Evolutionary conservation across 352 stramenopile species (phyloP).

Genomic region (Globisporangium cylindrosporum): DNA sequence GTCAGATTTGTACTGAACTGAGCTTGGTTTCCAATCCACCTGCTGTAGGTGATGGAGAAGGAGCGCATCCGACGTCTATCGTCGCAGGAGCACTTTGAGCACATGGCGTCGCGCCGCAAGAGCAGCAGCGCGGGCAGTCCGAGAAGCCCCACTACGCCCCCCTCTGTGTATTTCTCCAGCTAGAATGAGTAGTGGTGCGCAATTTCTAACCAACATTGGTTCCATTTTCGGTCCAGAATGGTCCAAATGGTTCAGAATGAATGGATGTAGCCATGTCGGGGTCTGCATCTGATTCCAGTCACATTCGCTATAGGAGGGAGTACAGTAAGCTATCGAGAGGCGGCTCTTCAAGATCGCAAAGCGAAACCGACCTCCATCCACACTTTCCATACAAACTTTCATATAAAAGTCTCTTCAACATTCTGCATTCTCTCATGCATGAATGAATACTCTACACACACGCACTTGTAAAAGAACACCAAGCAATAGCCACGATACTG

Average conservation of each 20-base stretch:
- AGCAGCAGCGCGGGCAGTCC: background rate
- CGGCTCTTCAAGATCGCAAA: conserved; percentile 8
- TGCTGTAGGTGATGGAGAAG: conserved; percentile 42
- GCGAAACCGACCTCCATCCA: background rate
- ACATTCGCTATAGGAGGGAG: background rate
- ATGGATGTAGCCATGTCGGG: background rate
- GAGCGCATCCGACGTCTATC: conserved; percentile 60
- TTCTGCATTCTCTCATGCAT: too few species aligned
- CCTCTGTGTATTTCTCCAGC: background rate
- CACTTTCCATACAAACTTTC: background rate
- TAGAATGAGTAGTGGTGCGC: background rate
- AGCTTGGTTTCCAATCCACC: background rate
- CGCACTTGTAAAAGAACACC: background rate
- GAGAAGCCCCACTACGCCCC: background rate
- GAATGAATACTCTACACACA: background rate
- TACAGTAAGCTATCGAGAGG: background rate
- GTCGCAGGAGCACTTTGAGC: conserved; percentile 41
- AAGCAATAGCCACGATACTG: background rate
- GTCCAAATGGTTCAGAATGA: too few species aligned
- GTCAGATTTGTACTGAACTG: background rate
- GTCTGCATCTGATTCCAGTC: background rate
- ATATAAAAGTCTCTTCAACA: background rate
- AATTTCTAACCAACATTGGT: background rate
- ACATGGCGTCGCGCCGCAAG: conserved; percentile 22
- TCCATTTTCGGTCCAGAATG: background rate